Conservation (phyloP, 306 rosid species). For the Leucaena leucocephala region DNA sequence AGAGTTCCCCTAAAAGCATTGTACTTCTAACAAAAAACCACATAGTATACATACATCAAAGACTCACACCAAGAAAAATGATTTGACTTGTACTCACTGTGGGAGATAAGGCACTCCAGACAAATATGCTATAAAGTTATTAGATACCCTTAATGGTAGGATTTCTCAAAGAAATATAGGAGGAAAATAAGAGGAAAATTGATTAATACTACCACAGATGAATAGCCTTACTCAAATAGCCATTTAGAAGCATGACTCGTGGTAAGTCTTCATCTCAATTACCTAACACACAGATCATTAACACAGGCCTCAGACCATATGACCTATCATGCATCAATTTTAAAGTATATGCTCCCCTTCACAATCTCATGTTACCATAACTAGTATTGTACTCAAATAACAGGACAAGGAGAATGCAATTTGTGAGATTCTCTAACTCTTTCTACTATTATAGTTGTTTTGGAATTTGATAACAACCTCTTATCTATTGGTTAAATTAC, state of each 20-base stretch:
- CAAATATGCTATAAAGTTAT: neutral
- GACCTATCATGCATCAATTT: neutral
- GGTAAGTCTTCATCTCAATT: neutral
- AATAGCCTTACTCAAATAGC: too few species aligned
- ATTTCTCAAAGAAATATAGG: slow-evolving; percentile 16
- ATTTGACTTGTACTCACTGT: neutral
- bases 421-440: neutral
- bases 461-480: too few species aligned
- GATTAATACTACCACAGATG: neutral
- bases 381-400: neutral
- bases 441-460: too few species aligned
- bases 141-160: neutral
- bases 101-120: neutral
- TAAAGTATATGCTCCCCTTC: neutral
- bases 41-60: neutral
- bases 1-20: too few species aligned
- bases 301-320: slow-evolving; percentile 26
- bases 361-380: neutral
- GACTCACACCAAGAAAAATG: neutral
- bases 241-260: neutral
- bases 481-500: neutral
- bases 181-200: neutral
- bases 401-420: neutral
- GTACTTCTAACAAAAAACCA: neutral
- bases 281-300: slow-evolving; percentile 24